These are phyloP conservation scores for Aureobasidium mangrovei DNA, from an alignment of 2,329 filamentous ascomycete genomes.

Conservation along the genomic window DNA sequence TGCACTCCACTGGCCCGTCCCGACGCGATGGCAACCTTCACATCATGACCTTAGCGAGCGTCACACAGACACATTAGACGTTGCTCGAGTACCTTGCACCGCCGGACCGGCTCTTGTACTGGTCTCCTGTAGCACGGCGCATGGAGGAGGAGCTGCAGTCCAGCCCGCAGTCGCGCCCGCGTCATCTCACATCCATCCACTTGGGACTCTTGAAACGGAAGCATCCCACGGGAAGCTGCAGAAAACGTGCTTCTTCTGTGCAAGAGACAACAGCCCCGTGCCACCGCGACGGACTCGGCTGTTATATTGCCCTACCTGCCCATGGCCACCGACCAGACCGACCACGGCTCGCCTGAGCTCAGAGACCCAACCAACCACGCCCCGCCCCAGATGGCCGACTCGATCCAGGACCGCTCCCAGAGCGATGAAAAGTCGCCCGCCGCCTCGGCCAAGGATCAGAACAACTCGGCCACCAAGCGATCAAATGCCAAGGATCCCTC, in stretches of 20 bases:
- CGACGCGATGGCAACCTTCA: slow-evolving; percentile 1
- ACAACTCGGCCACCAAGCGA: slow-evolving; percentile 25
- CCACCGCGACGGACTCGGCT: not conserved
- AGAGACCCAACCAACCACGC: not conserved
- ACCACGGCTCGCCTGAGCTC: not conserved
- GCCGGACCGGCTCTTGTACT: not conserved
- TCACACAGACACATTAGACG: slow-evolving; percentile 10
- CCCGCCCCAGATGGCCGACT: slow-evolving; percentile 35
- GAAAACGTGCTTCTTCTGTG: slow-evolving; percentile 8
- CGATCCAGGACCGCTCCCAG: slow-evolving; percentile 30
- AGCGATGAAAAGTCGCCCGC: slow-evolving; percentile 30
- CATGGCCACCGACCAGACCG: slow-evolving; percentile 23
- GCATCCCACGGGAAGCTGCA: slow-evolving; percentile 13
- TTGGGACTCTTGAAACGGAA: slow-evolving; percentile 10
- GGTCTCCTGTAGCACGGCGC: slow-evolving; percentile 8
- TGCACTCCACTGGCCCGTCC: slow-evolving; percentile 2
- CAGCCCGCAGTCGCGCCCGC: not conserved
- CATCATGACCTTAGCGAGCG: slow-evolving; percentile 11
- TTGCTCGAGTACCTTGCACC: slow-evolving; percentile 13
- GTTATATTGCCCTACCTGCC: not conserved
- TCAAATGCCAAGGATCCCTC: slow-evolving; percentile 74
- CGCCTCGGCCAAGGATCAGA: slow-evolving; percentile 25
- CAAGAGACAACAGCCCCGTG: not conserved
- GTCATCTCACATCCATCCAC: slow-evolving; percentile 11
- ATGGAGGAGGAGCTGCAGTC: not conserved